Evolutionary conservation across 345 rosid genomes (phyloP), one percentile per base, ranked within the genome.

Genomic region (Citrus reticulata): DNA sequence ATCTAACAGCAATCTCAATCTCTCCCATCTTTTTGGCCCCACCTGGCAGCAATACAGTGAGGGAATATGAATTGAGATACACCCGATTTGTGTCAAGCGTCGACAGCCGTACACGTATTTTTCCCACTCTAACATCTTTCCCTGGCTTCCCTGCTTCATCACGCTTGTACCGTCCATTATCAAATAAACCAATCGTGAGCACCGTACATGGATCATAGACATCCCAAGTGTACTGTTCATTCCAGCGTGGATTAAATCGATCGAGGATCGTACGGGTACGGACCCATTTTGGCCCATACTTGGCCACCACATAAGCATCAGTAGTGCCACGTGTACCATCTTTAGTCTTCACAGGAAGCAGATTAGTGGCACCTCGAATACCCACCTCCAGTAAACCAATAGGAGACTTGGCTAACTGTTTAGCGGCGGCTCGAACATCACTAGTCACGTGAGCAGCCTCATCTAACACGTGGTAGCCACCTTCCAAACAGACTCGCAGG

Each of bases 361-460:
- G 49, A 80, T 95, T 93, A 34, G 86, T 83, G 49, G 98, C 98
- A 4, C 95, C 95, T 10, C 98, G 88, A 74, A 95, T 81, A 22
- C 98, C 98, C 3, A 95, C 93, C 54, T 93, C 98, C 2, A 95
- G 86, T 40, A 91, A 73, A 9, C 98, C 98, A 32, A 92, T 91
- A 0, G 98, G 98, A 77, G 94, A 89, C 72, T 86, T 91, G 30
- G 95, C 88, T 14, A 95, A 76, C 77, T 95, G 98, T 75, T 92
- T 95, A 39, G 98, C 97, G 0, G 98, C 86, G 6, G 98, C 89
- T 73, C 92, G 82, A 8, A 95, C 95, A 81, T 95, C 98, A 55
- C 98, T 95, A 1, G 98, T 95, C 89, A 92, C 87, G 78, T 95
- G 98, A 86, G 98, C 93, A 4, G 97, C 98, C 66, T 95, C 98